Conservation (phyloP, 306 rosid genomes). For the Vigna angularis region DNA sequence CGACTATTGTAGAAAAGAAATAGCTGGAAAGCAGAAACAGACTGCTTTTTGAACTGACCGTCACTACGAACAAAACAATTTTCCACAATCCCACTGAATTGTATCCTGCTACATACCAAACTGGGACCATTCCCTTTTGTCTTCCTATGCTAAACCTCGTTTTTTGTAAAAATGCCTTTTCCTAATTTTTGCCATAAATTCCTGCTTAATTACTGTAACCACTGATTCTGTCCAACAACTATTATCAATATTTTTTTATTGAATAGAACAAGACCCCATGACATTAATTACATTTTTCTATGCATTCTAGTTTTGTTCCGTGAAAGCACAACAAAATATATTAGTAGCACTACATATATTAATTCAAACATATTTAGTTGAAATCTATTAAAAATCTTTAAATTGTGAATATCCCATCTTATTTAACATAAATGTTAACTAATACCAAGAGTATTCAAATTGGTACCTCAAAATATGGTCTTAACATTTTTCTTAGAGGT, state of each 20-base stretch:
- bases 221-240: background rate
- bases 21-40: constrained; percentile 49
- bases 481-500: no score
- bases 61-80: background rate
- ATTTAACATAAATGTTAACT: no score
- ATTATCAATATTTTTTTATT: background rate
- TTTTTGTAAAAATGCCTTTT: constrained; percentile 30
- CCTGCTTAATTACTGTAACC: constrained; percentile 35
- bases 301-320: background rate
- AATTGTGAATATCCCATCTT: no score
- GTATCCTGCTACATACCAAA: background rate
- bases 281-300: background rate
- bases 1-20: background rate
- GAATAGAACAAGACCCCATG: constrained; percentile 18
- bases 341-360: no score
- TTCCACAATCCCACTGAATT: background rate
- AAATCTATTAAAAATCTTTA: no score
- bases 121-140: background rate
- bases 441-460: no score
- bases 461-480: no score
- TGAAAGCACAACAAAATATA: background rate
- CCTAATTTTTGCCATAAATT: constrained; percentile 32
- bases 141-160: constrained; percentile 36
- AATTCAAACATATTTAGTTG: no score
- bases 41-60: constrained; percentile 40